Evolutionary conservation across 2,329 filamentous ascomycete genomes (phyloP), one percentile per base, ranked within the genome.

Genomic region (Cladophialophora carrionii): DNA sequence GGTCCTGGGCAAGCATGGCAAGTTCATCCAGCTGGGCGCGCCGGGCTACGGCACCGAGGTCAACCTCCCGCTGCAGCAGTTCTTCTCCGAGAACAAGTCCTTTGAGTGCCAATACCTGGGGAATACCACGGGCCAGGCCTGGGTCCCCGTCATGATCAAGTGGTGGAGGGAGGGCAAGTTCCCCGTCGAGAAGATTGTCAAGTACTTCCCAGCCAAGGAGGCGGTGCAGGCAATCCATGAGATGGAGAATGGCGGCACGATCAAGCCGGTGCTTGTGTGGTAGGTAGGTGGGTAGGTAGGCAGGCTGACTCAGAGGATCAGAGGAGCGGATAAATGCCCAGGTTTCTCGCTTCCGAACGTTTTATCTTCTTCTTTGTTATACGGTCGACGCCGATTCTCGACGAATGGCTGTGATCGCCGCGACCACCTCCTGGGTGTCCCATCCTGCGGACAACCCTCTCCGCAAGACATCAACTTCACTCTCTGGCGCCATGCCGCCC

Each of bases 401-500:
- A 55, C 68, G 74, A 74, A 82, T 75, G 70, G 71, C 69, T 69
- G 68, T 72, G 61, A 85, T 65, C 51, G 77, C 78, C 14, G 63
- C 66, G n/a, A 86, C 67, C 7, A 83, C 75, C 41, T 76, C 70
- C 9, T 76, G 72, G 24, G 70, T 78, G 12, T 68, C 72, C 79
- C 78, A 83, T 0, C 73, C 76, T 53, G 77, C 75, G 49, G 76
- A 61, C 62, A 88, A 70, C 0, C 76, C 82, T 59, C 74, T 76
- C 3, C 78, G 53, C 32, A 87, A 65, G 12, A 86, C 51, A 61
- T 84, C 81, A 71, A 86, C 82, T 75, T 88, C 85, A 66, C 82
- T 86, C 71, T 82, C 80, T 2, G 85, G 85, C 9, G 85, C 84
- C 85, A 88, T 87, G 0, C 82, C 85, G 51, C 81, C 81, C 0